Evolutionary conservation across 2,329 filamentous ascomycete species (phyloP).

Genomic region (Emergomyces orientalis): DNA sequence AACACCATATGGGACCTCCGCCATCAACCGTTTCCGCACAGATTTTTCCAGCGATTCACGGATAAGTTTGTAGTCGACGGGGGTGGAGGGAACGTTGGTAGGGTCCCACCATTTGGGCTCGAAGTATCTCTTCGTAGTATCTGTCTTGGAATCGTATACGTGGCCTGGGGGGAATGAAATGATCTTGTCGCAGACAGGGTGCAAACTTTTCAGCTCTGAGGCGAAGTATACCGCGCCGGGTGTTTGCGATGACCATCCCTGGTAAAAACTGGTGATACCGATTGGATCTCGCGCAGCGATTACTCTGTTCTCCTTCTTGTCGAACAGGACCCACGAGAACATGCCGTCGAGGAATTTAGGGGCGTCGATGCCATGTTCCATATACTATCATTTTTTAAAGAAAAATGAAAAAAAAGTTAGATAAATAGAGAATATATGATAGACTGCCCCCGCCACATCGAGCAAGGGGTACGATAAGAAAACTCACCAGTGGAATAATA

Average conservation of each 20-base stretch:
- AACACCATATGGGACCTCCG: constrained; percentile 95
- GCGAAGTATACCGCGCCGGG: constrained; percentile 88
- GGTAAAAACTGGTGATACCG: constrained; percentile 94
- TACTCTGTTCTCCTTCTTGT: constrained; percentile 85
- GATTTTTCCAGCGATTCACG: constrained; percentile 77
- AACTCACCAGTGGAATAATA: constrained; percentile 83
- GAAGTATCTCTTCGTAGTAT: constrained; percentile 77
- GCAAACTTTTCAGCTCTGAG: constrained; percentile 88
- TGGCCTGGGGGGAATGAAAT: constrained; percentile 90
- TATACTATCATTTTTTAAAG: constrained; percentile 51
- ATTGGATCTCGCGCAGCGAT: constrained; percentile 94
- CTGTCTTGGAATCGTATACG: constrained; percentile 88
- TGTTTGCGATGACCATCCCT: constrained; percentile 77
- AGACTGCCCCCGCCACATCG: background rate
- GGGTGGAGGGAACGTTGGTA: constrained; percentile 63
- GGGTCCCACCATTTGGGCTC: constrained; percentile 89
- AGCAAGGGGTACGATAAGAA: background rate
- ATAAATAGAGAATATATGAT: background rate
- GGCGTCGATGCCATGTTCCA: constrained; percentile 83
- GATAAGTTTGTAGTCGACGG: constrained; percentile 74
- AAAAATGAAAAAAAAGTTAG: background rate
- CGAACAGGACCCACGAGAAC: constrained; percentile 98
- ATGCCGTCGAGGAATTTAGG: constrained; percentile 94
- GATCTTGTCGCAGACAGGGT: constrained; percentile 91
- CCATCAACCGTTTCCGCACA: constrained; percentile 95